A percentile compares a stretch with the other conserved stretches of the same genome.
phyloP scores from a whole-genome alignment of 768 basidiomycete genomes.

The Dentipellis sp. region DNA sequence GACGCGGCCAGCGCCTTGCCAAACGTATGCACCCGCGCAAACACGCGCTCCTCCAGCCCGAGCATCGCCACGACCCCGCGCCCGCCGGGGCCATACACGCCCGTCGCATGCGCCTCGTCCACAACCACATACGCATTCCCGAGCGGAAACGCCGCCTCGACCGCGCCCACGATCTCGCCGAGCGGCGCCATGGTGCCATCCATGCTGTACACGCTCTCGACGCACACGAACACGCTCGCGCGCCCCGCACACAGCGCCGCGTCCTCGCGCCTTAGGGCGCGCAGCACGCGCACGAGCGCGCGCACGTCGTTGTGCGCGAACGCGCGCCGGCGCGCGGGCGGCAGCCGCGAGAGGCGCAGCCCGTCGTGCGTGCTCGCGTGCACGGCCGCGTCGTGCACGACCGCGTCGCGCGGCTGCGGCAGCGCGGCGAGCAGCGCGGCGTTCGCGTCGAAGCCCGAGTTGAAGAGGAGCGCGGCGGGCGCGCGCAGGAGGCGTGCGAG shows the following conservation, averaged over 20 bases:
- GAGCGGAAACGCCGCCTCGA: slow-evolving; percentile 52
- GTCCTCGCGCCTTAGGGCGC: slow-evolving; percentile 28
- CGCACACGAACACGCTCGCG: slow-evolving; percentile 62
- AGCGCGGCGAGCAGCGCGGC: slow-evolving; percentile 76
- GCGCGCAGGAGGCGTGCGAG: slow-evolving; percentile 54
- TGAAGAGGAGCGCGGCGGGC: slow-evolving; percentile 72
- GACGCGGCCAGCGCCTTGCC: slow-evolving; percentile 84
- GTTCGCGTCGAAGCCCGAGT: slow-evolving; percentile 91
- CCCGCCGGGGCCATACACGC: slow-evolving; percentile 75
- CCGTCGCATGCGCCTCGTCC: slow-evolving; percentile 92
- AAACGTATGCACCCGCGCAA: slow-evolving; percentile 82
- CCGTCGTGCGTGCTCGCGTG: slow-evolving; percentile 93
- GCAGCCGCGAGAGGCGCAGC: slow-evolving; percentile 48
- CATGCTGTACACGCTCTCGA: slow-evolving; percentile 93
- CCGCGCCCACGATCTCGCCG: slow-evolving; percentile 45
- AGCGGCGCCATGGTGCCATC: slow-evolving; percentile 88
- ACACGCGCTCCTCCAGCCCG: slow-evolving; percentile 62
- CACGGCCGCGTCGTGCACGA: slow-evolving; percentile 80
- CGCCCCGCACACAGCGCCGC: slow-evolving; percentile 29
- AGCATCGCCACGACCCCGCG: slow-evolving; percentile 63
- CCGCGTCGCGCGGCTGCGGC: slow-evolving; percentile 66
- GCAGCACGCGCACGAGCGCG: slow-evolving; percentile 38
- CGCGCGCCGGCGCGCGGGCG: slow-evolving; percentile 25
- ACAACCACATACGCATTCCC: slow-evolving; percentile 70
- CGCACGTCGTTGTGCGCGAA: slow-evolving; percentile 70